These are phyloP conservation scores for Talaromyces sp. DNA, from an alignment of 2,329 filamentous ascomycete species.

Conservation along the genomic window DNA sequence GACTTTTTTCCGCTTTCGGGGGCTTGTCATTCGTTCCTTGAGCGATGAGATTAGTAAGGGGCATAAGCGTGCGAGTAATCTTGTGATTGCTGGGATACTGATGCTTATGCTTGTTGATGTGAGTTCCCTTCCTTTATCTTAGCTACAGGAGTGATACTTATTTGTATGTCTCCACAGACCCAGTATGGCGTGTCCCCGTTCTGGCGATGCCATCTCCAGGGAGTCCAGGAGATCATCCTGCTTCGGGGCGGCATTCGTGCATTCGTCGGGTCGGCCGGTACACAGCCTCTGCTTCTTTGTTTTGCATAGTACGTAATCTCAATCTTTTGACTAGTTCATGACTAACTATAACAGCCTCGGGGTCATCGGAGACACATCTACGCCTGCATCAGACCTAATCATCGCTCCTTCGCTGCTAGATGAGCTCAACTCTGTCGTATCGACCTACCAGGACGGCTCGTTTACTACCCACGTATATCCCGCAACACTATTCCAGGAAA, in stretches of 20 bases:
- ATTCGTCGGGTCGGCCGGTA: slow-evolving; percentile 21
- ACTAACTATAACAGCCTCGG: slow-evolving; percentile 27
- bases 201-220: slow-evolving; percentile 39
- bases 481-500: not conserved
- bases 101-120: not conserved
- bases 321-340: not conserved
- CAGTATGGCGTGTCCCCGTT: slow-evolving; percentile 30
- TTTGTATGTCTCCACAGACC: slow-evolving; percentile 21
- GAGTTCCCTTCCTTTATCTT: not conserved
- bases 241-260: slow-evolving; percentile 33
- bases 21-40: slow-evolving; percentile 31
- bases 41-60: slow-evolving; percentile 25
- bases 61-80: slow-evolving; percentile 24
- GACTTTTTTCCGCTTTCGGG: slow-evolving; percentile 32
- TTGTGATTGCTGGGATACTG: slow-evolving; percentile 28
- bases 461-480: slow-evolving; percentile 20
- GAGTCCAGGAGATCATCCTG: slow-evolving; percentile 29
- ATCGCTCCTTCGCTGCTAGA: slow-evolving; percentile 26
- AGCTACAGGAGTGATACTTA: not conserved
- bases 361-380: slow-evolving; percentile 38
- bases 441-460: slow-evolving; percentile 19
- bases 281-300: slow-evolving; percentile 27
- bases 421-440: slow-evolving; percentile 26
- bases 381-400: slow-evolving; percentile 31
- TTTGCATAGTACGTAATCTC: slow-evolving; percentile 27